Evolutionary conservation across 139 green algal species (phyloP), one percentile per base, ranked within the genome.

Genomic region (Mesotaenium endlicherianum): DNA sequence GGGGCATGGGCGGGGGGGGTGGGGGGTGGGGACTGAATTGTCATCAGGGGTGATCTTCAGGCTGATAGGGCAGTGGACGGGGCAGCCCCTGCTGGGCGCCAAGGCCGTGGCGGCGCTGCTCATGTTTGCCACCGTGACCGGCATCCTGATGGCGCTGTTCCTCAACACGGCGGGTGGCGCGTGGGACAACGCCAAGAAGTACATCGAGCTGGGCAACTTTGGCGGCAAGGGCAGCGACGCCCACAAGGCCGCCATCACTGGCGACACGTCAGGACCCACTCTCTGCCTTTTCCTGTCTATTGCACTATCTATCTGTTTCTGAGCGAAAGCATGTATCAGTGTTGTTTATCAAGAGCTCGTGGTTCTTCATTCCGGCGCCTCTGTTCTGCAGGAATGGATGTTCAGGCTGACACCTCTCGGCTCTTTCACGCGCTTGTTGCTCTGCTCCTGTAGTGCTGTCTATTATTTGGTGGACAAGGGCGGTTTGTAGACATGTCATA

Each of bases 111-210:
- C 91, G 1, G 76, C 80, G 3, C 83, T 93, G 57, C 78, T 94
- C 67, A 93, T 93, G 89, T 91, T 93, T 69, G 85, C 87, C 36
- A 93, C 89, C 4, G 92, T 92, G 34, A 71, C 89, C 30, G 92
- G 92, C 43, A 90, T 91, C 43, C 59, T 89, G 39, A 89, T 93
- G 80, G 90, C 87, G 2, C 55, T 93, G 11, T 90, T 91, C 30
- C 50, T 92, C 36, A 87, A 88, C 80, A 92, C 77, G 26, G 85
- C 91, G 1, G 90, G 91, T 40, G 91, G 91, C 11, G 91, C 91
- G 60, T 94, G 91, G 91, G 91, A 94, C 75, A 94, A 94, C 67
- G 88, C 90, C 49, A 94, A 94, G 84, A 94, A 94, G 83, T 94
- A 91, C 75, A 80, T 94, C 16, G 91, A 94, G 77, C 78, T n/a